Percentiles rank a stretch among this genome's conserved stretches.
These are phyloP conservation scores for Brachypodium distachyon DNA, from an alignment of 202 grass and related monocot genomes.

Conservation along the genomic window DNA sequence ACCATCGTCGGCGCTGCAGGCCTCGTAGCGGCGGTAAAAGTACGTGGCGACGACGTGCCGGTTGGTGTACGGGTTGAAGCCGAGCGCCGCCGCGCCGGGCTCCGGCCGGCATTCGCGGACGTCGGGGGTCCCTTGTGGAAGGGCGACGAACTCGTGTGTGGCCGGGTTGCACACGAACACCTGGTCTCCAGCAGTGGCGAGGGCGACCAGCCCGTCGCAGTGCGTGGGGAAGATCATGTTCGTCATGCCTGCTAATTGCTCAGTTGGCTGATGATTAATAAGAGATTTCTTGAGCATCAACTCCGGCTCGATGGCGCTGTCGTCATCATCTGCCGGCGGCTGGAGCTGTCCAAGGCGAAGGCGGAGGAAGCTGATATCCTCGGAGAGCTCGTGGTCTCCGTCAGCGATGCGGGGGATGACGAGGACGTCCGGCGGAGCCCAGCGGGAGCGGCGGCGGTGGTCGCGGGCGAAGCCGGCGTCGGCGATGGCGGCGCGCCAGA, in stretches of 20 bases:
- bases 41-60: neutral
- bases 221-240: neutral
- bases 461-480: neutral
- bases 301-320: neutral
- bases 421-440: neutral
- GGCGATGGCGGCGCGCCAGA: neutral
- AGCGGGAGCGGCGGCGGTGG: no score
- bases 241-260: neutral
- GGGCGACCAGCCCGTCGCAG: slow-evolving; percentile 7
- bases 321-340: no score
- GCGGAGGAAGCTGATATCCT: neutral
- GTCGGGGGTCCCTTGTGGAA: neutral
- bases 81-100: neutral
- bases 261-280: no score
- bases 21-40: neutral
- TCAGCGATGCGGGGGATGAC: neutral
- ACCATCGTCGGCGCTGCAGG: no score
- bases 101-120: no score
- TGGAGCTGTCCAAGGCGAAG: neutral
- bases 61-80: neutral
- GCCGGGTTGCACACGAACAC: slow-evolving; percentile 10
- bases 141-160: slow-evolving; percentile 5
- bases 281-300: neutral
- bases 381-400: neutral
- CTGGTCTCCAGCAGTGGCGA: neutral